phyloP scores from a whole-genome alignment of 2,329 filamentous ascomycete genomes.

The Aureobasidium sp. region DNA sequence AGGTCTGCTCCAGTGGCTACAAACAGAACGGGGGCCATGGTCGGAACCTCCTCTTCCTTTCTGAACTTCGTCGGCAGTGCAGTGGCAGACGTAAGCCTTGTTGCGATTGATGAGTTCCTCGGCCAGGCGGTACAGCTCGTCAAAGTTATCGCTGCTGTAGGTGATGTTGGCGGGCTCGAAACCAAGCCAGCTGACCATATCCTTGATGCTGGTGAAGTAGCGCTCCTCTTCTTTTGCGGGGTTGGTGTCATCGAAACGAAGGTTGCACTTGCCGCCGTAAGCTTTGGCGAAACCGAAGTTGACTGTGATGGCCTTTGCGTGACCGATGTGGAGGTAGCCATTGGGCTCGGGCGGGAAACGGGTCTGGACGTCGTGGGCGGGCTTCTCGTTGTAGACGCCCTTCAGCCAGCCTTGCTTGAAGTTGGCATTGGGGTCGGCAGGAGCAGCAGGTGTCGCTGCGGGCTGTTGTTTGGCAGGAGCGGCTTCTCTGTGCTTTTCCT shows the following conservation, averaged over 20 bases:
- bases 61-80: conserved; percentile 75
- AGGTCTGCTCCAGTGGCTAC: conserved; percentile 67
- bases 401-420: conserved; percentile 46
- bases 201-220: conserved; percentile 82
- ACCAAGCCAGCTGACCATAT: conserved; percentile 79
- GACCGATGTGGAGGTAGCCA: conserved; percentile 87
- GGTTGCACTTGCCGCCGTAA: conserved; percentile 69
- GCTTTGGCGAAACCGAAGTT: conserved; percentile 91
- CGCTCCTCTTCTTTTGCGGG: conserved; percentile 86
- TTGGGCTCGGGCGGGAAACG: conserved; percentile 62
- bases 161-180: conserved; percentile 76
- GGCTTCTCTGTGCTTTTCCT: conserved; percentile 34
- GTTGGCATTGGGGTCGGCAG: conserved; percentile 33
- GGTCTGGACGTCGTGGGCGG: conserved; percentile 38
- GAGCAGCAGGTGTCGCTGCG: conserved; percentile 17
- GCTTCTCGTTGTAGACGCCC: conserved; percentile 45
- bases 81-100: conserved; percentile 77
- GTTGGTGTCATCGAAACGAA: conserved; percentile 92
- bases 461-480: conserved; percentile 19
- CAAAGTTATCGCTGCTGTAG: conserved; percentile 85
- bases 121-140: conserved; percentile 78
- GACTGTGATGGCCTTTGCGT: conserved; percentile 90
- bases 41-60: conserved; percentile 73
- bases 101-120: conserved; percentile 72
- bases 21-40: conserved; percentile 65